Percentiles rank a stretch among this genome's conserved stretches.
Evolutionary conservation across 305 asterid species (phyloP).

Genomic region (Fraxinus platypoda): DNA sequence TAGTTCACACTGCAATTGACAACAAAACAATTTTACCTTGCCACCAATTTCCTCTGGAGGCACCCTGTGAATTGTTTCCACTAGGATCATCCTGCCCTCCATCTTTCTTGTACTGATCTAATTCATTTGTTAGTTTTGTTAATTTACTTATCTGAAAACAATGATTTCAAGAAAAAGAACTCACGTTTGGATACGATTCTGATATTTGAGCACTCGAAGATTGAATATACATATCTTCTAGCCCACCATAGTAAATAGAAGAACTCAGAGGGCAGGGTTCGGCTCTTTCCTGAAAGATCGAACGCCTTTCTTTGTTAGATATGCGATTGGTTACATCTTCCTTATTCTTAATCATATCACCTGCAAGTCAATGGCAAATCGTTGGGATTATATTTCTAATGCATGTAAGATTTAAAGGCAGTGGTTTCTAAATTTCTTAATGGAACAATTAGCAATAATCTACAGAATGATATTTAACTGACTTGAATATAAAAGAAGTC

Average conservation of each 20-base stretch:
- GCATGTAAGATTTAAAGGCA: not conserved
- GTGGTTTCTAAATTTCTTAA: not conserved
- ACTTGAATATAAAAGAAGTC: not conserved
- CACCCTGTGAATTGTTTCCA: conserved; percentile 26
- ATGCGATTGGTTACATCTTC: conserved; percentile 20
- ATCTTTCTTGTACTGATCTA: conserved; percentile 29
- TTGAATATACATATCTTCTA: conserved; percentile 39
- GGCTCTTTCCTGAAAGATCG: conserved; percentile 29
- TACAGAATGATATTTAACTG: not conserved
- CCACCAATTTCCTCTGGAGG: conserved; percentile 43
- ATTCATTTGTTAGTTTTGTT: conserved; percentile 12
- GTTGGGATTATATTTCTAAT: not conserved
- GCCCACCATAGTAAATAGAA: conserved; percentile 38
- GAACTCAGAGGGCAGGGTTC: conserved; percentile 39
- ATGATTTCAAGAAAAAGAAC: conserved; percentile 14
- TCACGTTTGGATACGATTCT: conserved; percentile 17
- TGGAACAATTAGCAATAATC: not conserved
- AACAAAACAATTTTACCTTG: conserved; percentile 28
- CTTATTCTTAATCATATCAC: conserved; percentile 19
- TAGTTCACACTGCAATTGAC: not conserved
- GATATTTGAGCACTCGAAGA: conserved; percentile 25
- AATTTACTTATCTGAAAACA: not conserved
- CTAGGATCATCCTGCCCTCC: conserved; percentile 25
- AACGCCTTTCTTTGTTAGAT: conserved; percentile 14
- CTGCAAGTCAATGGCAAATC: conserved; percentile 12